Percentiles rank a stretch among this genome's conserved stretches.
These are phyloP conservation scores for Tuber melanosporum DNA, from an alignment of 495 filamentous ascomycete species.

Conservation along the genomic window DNA sequence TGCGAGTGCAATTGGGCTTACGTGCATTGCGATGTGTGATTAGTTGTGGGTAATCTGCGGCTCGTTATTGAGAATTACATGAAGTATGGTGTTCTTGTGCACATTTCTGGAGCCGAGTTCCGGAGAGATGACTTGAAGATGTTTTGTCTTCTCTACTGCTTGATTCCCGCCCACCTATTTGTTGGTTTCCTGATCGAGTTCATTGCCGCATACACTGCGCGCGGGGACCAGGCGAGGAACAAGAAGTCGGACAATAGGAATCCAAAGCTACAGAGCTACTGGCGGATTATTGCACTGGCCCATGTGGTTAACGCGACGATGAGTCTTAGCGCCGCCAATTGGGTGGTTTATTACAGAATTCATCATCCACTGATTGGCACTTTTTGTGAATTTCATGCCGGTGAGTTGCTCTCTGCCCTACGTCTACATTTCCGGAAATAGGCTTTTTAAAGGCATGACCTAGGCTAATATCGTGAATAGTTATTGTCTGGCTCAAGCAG, in stretches of 20 bases:
- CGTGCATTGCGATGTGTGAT: conserved; percentile 24
- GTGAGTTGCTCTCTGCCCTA: conserved; percentile 13
- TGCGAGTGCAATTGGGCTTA: conserved; percentile 5
- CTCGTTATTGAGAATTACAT: conserved; percentile 94
- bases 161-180: conserved; percentile 84
- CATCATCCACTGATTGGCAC: conserved; percentile 92
- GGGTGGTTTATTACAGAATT: conserved; percentile 78
- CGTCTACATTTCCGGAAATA: background rate
- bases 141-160: conserved; percentile 67
- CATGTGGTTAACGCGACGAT: conserved; percentile 78
- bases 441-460: background rate
- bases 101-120: conserved; percentile 84
- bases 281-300: conserved; percentile 66
- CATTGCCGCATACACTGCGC: conserved; percentile 68
- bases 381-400: conserved; percentile 76
- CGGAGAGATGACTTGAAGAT: conserved; percentile 67
- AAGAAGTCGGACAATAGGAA: conserved; percentile 57
- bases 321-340: conserved; percentile 73
- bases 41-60: conserved; percentile 86
- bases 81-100: conserved; percentile 85
- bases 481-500: conserved; percentile 93
- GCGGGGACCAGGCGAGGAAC: conserved; percentile 55
- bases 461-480: conserved; percentile 28
- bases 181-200: conserved; percentile 82
- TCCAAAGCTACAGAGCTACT: conserved; percentile 61